phyloP scores from a whole-genome alignment of 257 asterid genomes.

The Solanum clarkiae region DNA sequence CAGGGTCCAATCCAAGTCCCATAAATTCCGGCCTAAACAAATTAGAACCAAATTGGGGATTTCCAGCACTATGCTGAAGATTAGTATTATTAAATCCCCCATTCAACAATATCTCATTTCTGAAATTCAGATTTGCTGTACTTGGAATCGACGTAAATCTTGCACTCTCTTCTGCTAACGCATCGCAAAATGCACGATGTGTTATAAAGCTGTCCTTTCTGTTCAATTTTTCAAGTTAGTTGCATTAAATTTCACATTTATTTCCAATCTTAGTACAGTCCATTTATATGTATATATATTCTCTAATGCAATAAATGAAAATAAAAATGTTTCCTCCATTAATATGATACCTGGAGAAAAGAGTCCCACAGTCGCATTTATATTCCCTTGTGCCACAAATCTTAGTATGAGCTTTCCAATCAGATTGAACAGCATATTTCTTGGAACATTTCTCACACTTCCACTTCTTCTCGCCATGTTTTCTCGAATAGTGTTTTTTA shows the following conservation, averaged over 20 bases:
- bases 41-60: neutral
- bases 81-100: neutral
- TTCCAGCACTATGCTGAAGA: neutral
- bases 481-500: constrained; percentile 5
- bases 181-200: constrained; percentile 17
- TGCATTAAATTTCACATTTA: neutral
- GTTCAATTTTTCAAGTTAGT: neutral
- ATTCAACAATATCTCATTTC: neutral
- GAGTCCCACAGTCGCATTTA: constrained; percentile 18
- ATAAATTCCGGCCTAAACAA: constrained; percentile 3
- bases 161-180: constrained; percentile 10
- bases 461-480: constrained; percentile 17
- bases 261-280: neutral
- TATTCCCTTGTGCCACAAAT: constrained; percentile 16
- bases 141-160: neutral
- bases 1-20: constrained; percentile 2
- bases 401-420: constrained; percentile 13
- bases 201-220: constrained; percentile 16
- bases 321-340: neutral
- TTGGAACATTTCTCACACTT: constrained; percentile 13
- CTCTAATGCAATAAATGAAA: neutral
- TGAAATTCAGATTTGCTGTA: neutral
- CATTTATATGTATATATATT: neutral
- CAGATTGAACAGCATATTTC: constrained; percentile 9
- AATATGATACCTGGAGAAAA: constrained; percentile 7